Base-by-base conservation (phyloP, 2,329 filamentous ascomycete genomes). In the Onygena corvina region DNA sequence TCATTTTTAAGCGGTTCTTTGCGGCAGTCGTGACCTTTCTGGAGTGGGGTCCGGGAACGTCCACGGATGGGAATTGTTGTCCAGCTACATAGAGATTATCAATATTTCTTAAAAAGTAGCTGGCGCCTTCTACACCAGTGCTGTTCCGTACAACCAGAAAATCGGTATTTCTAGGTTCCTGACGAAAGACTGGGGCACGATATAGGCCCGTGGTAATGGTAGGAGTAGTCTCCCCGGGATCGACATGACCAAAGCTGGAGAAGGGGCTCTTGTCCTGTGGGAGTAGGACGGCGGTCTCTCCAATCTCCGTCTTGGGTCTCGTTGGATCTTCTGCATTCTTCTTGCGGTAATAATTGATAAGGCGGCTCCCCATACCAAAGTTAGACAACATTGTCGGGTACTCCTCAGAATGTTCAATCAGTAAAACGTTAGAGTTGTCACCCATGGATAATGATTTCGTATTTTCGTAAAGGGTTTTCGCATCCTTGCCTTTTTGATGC, bases 221-320 rank as follows among this genome's bases (percentile, higher is more conserved):
- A 0, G 89, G 85, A 2, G 93, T 86, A 8, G 84, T 86, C 69
- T 96, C 86, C 16, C 92, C 92, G 2, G 88, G 80, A 55, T 94
- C 85, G 20, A 98, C 88, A 30, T 88, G 85, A 20, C 92, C 92
- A 61, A 98, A 98, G 47, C 93, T 84, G 30, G 88, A 86, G 64
- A 98, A 98, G 0, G 92, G 92, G 40, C 90, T 96, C 60, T 90
- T 86, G 66, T 98, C 92, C 63, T 98, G 89, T 1, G 88, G 87
- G 27, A 95, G 75, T 29, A 98, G 75, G 11, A 94, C 82, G 44
- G 84, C 83, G 2, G 86, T 85, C 67, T 98, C 92, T 51, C 92
- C 92, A 53, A 98, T 77, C 3, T 94, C 87, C 52, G 76, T 66
- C 70, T 88, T 93, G 1, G 86, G 84, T 1, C 86, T 76, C 47